Evolutionary conservation across 148 eudicot genomes (phyloP), one percentile per base, ranked within the genome.

Genomic region (Nepenthes mirabilis): DNA sequence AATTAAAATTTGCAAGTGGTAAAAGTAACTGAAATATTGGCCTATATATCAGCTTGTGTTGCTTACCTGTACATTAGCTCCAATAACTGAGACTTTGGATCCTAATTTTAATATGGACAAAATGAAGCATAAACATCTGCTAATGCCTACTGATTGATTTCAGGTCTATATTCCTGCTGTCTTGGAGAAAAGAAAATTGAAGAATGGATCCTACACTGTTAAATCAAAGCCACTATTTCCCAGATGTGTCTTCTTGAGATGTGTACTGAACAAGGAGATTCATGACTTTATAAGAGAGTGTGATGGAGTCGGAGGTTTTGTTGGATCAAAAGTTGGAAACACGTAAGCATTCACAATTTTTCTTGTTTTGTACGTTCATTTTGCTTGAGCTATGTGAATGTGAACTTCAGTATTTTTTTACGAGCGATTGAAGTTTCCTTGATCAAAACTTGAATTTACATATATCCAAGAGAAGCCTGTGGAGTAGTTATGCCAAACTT

Each of bases 281-380:
- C 99, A 89, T 63, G 95, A 89, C 66, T 94, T 84, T 65, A 72
- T 94, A 49, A 77, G 83, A 75, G 95, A 86, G 60, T 66, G 67
- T 62, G 76, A 75, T 33, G 95, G 95, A 32, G 78, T 94, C 61
- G 88, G 90, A 65, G 95, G 95, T 54, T 94, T 94, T 69, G 57
- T 86, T 65, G 95, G 91, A 66, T 76, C 79, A 54, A 84, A 70
- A 79, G 97, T 86, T 49, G 97, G 95, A 72, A 94, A 89, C 79
- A 82, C 79, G 95, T 94, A 86, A 79, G 97, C 71, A 50, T 66
- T 68, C 37, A 35, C 11, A 45, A 69, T 61, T 68, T 59, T 66
- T 45, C 45, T 33, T 48, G 11, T 14, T 49, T 33, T 48, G 45
- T 52, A 23, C 23, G 23, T 23, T 23, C 23, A 23, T 23, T 23